Base-by-base conservation (phyloP, 208 protist species). In the Trypanosoma melophagium region DNA sequence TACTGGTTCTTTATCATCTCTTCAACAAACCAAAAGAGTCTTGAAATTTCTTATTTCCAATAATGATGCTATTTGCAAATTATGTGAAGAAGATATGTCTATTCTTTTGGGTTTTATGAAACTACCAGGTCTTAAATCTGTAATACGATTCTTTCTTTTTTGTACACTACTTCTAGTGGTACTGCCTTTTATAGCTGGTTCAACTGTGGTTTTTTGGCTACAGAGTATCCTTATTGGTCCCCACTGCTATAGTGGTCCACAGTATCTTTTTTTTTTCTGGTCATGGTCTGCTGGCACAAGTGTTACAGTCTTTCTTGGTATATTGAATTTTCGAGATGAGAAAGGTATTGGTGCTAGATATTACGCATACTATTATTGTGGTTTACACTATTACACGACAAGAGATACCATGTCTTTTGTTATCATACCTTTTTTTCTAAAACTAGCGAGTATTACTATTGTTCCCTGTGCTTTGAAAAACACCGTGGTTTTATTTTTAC, bases 381-480 rank as follows among this genome's bases (percentile, higher is more conserved):
- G 70, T 38, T 66, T 45, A 50, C 49, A 76, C 17, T 16, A 65
- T 45, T 59, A 69, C 25, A 57, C 61, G 25, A 10, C 45, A 54
- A 51, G 19, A 22, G 10, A 53, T 25, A 17, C 56, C 7, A n/a
- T 66, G 5, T 7, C 10, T 16, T 66, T 69, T 50, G 16, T 63
- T 28, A 8, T 69, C 2, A 41, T 60, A 44, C 70, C 70, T 19
- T 9, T 60, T 42, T 69, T 76, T 59, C 56, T 69, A 57, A 17
- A 28, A 9, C 19, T 69, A 50, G 47, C 47, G 10, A 17, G 21
- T 21, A 10, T 66, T 49, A 49, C 57, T 21, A 57, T 69, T 76
- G 55, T 69, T 24, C 62, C 70, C 3, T 54, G 63, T 31, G 47
- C 62, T 10, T 40, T 76, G 16, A 21, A 10, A 16, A 45, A 55